Conservation (phyloP, 169 alveolate species). For the Eimeria sp. region DNA sequence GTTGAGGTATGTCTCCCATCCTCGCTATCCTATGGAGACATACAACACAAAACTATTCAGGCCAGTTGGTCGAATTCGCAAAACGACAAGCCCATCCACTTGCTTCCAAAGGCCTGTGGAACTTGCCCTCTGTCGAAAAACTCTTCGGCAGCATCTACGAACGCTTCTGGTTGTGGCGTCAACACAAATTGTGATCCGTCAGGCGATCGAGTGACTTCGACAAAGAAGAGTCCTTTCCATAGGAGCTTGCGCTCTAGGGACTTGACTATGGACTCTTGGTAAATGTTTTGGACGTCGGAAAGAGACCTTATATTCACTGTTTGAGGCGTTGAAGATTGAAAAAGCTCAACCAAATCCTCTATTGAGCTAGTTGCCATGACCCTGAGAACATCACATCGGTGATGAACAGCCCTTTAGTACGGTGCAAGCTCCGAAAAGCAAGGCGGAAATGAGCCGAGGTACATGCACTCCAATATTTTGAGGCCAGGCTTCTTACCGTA, state of each 20-base stretch:
- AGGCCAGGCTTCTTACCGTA: slow-evolving; percentile 48
- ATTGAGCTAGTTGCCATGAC: slow-evolving; percentile 43
- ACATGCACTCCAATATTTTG: background rate
- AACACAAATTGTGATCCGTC: slow-evolving; percentile 91
- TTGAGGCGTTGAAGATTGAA: slow-evolving; percentile 56
- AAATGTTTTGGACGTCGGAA: slow-evolving; percentile 32
- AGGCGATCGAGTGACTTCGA: slow-evolving; percentile 88
- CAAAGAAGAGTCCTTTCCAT: slow-evolving; percentile 82
- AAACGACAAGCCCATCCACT: background rate
- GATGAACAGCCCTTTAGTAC: background rate
- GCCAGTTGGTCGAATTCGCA: background rate
- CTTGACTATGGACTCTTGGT: slow-evolving; percentile 35
- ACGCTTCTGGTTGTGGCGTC: slow-evolving; percentile 92
- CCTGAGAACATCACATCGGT: slow-evolving; percentile 36
- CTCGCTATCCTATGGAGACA: slow-evolving; percentile 87
- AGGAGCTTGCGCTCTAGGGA: slow-evolving; percentile 37
- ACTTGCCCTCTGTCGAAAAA: slow-evolving; percentile 91
- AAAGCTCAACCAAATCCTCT: slow-evolving; percentile 47
- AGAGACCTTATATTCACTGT: slow-evolving; percentile 45
- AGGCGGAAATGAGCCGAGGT: background rate
- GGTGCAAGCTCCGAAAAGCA: background rate
- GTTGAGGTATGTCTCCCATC: slow-evolving; percentile 93
- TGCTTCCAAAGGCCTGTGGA: background rate
- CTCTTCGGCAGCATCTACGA: slow-evolving; percentile 90
- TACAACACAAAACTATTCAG: background rate